phyloP scores from a whole-genome alignment of 805 yeast genomes.

The Kazachstania martiniae region DNA sequence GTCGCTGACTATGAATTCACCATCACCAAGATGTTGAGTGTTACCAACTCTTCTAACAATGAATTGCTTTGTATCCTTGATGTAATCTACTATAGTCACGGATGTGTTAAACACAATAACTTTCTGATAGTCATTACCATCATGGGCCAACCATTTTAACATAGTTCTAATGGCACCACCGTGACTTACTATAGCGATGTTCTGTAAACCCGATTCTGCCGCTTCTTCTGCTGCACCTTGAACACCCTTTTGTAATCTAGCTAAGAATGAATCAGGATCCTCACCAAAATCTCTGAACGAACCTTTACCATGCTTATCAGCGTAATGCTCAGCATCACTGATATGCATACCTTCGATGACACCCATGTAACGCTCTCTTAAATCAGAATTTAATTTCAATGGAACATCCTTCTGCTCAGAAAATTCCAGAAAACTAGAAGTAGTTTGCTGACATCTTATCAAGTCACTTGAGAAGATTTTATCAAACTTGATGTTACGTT shows the following conservation, averaged over 20 bases:
- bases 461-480: slow-evolving; percentile 32
- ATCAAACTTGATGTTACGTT: slow-evolving; percentile 27
- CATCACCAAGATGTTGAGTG: slow-evolving; percentile 54
- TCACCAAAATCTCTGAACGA: slow-evolving; percentile 61
- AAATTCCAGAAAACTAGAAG: slow-evolving; percentile 31
- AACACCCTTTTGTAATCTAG: slow-evolving; percentile 41
- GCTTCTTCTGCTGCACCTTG: slow-evolving; percentile 30
- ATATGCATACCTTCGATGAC: slow-evolving; percentile 65
- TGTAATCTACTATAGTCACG: slow-evolving; percentile 52
- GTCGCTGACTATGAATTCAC: slow-evolving; percentile 40
- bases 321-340: slow-evolving; percentile 44
- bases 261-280: slow-evolving; percentile 33
- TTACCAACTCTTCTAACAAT: slow-evolving; percentile 48
- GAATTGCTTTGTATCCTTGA: slow-evolving; percentile 32
- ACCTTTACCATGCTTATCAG: slow-evolving; percentile 42
- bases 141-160: slow-evolving; percentile 39
- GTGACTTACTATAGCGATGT: slow-evolving; percentile 59
- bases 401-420: slow-evolving; percentile 11
- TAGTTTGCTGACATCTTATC: slow-evolving; percentile 51
- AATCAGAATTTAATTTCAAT: slow-evolving; percentile 25
- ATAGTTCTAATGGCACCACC: slow-evolving; percentile 71
- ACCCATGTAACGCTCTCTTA: slow-evolving; percentile 76
- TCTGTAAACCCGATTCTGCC: slow-evolving; percentile 26
- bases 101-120: slow-evolving; percentile 68
- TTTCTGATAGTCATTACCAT: slow-evolving; percentile 31